Percentiles rank a stretch among this genome's conserved stretches.
Conservation (phyloP, 306 rosid species). For the Mimosa bimucronata region DNA sequence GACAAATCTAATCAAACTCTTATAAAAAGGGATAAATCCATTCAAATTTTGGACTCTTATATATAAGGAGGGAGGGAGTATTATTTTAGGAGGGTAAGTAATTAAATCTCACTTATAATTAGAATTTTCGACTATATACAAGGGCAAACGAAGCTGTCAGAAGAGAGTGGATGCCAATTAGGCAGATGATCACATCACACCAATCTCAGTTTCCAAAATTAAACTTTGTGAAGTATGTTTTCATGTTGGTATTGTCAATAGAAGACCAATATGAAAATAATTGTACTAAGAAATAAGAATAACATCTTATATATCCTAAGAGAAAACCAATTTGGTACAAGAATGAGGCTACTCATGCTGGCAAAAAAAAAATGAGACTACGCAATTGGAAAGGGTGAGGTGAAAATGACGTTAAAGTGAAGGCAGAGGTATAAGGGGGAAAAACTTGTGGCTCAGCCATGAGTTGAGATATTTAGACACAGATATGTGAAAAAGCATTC, state of each 20-base stretch:
- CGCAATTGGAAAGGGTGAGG: neutral
- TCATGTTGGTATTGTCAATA: neutral
- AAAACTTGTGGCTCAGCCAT: slow-evolving; percentile 10
- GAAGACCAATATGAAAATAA: neutral
- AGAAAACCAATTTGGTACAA: neutral
- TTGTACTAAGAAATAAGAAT: neutral
- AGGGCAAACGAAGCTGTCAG: too few species aligned
- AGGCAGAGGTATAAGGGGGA: neutral
- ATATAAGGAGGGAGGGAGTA: too few species aligned
- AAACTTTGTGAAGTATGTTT: neutral
- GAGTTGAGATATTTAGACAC: neutral
- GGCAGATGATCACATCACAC: neutral
- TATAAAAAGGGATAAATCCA: too few species aligned
- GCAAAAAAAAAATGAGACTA: neutral
- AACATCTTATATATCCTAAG: neutral
- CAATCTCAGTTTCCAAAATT: neutral
- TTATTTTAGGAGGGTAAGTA: neutral
- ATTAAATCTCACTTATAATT: neutral
- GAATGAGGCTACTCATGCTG: too few species aligned
- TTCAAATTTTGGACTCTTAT: too few species aligned
- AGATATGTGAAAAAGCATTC: neutral
- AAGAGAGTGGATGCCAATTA: too few species aligned
- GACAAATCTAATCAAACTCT: too few species aligned
- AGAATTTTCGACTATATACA: neutral
- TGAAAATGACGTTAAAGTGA: slow-evolving; percentile 30